Evolutionary conservation across 2,329 filamentous ascomycete genomes (phyloP).

Genomic region (Knufia petricola): DNA sequence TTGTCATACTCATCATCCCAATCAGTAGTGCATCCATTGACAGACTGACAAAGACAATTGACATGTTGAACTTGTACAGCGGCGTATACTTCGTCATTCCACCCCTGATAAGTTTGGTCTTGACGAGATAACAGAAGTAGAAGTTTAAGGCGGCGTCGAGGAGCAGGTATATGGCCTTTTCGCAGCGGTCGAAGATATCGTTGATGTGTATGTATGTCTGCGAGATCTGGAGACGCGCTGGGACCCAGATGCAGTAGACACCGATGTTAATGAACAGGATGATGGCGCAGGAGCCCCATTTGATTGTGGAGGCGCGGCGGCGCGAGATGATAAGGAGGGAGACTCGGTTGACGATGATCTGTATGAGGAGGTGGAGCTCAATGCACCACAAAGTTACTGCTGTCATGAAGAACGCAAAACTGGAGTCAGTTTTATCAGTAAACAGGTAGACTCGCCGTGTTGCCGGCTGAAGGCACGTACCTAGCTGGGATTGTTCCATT

Average conservation of each 20-base stretch:
- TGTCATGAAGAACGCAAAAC: conserved; percentile 6
- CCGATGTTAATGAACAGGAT: conserved; percentile 45
- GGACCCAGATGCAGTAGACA: conserved; percentile 48
- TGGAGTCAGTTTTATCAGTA: not conserved
- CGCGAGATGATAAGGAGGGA: conserved; percentile 34
- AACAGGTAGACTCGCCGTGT: too few species aligned
- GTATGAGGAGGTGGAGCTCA: conserved; percentile 35
- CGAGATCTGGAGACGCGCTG: conserved; percentile 37
- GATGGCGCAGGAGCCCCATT: conserved; percentile 38
- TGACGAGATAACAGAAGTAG: conserved; percentile 41
- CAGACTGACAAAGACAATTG: conserved; percentile 32
- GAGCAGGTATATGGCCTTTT: conserved; percentile 44
- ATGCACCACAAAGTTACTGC: conserved; percentile 17
- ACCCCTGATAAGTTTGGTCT: conserved; percentile 29
- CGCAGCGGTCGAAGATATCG: conserved; percentile 43
- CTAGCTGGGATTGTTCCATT: not conserved
- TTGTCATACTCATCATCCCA: conserved; percentile 21
- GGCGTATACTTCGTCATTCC: conserved; percentile 34
- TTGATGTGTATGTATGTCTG: conserved; percentile 39
- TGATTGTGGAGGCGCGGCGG: conserved; percentile 31
- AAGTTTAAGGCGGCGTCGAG: conserved; percentile 45
- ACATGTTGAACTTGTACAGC: conserved; percentile 33
- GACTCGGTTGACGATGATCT: conserved; percentile 34
- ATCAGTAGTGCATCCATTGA: conserved; percentile 26
- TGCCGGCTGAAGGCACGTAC: too few species aligned